A percentile compares a stretch with the other conserved stretches of the same genome.
These are phyloP conservation scores for Margaritispora aquatica DNA, from an alignment of 495 filamentous ascomycete genomes.

Conservation along the genomic window DNA sequence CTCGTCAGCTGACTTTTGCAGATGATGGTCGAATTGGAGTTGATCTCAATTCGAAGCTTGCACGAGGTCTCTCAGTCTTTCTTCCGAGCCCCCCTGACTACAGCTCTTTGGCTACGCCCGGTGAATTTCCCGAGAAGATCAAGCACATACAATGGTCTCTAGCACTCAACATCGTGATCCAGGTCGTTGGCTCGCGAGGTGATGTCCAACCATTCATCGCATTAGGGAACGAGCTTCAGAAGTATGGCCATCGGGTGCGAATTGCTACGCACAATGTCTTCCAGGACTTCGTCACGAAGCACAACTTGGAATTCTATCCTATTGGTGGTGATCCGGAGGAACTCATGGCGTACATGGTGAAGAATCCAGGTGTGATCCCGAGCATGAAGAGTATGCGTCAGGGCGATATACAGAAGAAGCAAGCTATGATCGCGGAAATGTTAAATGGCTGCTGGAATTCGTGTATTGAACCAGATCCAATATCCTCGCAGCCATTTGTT, in stretches of 20 bases:
- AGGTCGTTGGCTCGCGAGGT: conserved; percentile 25
- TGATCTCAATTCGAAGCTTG: conserved; percentile 1
- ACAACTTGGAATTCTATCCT: conserved; percentile 53
- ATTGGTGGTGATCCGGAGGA: conserved; percentile 53
- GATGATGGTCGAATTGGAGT: conserved; percentile 2
- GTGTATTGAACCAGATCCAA: conserved; percentile 50
- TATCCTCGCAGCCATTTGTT: conserved; percentile 45
- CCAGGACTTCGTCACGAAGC: conserved; percentile 45
- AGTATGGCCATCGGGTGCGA: conserved; percentile 53
- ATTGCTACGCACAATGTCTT: conserved; percentile 59
- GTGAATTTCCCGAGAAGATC: not conserved
- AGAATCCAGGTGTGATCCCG: conserved; percentile 47
- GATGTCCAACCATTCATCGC: conserved; percentile 60
- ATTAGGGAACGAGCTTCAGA: conserved; percentile 42
- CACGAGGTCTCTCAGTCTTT: not conserved
- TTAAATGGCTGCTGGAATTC: conserved; percentile 58
- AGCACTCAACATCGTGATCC: conserved; percentile 17
- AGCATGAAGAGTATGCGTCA: conserved; percentile 37
- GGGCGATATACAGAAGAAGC: conserved; percentile 39
- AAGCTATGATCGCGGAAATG: conserved; percentile 48
- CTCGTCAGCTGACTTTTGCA: not conserved
- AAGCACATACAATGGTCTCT: not conserved
- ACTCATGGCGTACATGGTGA: conserved; percentile 39
- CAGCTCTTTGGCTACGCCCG: not conserved
- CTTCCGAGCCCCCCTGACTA: not conserved